Base-by-base conservation (phyloP, 2,329 filamentous ascomycete genomes). In the Bipolaris bicolor region DNA sequence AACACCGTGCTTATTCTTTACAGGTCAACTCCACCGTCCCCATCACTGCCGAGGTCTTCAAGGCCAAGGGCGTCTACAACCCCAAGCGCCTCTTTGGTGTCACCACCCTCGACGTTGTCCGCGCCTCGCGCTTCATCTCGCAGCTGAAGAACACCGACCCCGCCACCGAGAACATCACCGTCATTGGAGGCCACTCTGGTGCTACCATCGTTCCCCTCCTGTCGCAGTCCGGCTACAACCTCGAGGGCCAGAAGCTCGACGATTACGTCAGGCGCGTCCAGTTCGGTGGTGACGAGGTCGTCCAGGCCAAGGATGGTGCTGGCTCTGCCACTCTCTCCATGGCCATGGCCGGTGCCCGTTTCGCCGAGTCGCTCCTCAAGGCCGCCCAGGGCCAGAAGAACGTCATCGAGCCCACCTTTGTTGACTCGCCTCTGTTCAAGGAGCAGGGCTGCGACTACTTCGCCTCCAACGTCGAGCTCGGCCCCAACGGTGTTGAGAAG, bases 41-140 rank as follows among this genome's bases (percentile, higher is more conserved):
- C 79, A 99, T 99, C 83, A 89, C 89, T 78, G 89, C 92, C 78
- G 95, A 98, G 87, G 88, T 98, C 78, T 96, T 93, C 91, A 98
- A 98, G 90, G 83, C 86, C 79, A 86, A 83, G 73, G 92, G 92
- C 70, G 94, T 98, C 84, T 99, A 97, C 89, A 94, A 99, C 88
- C 93, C 95, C 81, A 96, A 96, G 89, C 91, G 91, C 77, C 91
- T 99, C 73, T 99, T 99, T 83, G 95, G 95, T 85, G 95, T 99
- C 78, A 99, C 95, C 82, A 98, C 95, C 76, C 92, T 99, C 76
- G 95, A 99, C 76, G 93, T 98, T 66, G 95, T 99, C 81, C 95
- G 95, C 78, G 94, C 95, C 76, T 93, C 89, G 77, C 92, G 93
- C 83, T 99, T 99, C 88, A 95, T 98, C 83, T 92, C 90, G 74